A percentile compares a stretch with the other conserved stretches of the same genome.
These are phyloP conservation scores for Sanghuangporus baumii DNA, from an alignment of 1,284 basidiomycete genomes.

Conservation along the genomic window DNA sequence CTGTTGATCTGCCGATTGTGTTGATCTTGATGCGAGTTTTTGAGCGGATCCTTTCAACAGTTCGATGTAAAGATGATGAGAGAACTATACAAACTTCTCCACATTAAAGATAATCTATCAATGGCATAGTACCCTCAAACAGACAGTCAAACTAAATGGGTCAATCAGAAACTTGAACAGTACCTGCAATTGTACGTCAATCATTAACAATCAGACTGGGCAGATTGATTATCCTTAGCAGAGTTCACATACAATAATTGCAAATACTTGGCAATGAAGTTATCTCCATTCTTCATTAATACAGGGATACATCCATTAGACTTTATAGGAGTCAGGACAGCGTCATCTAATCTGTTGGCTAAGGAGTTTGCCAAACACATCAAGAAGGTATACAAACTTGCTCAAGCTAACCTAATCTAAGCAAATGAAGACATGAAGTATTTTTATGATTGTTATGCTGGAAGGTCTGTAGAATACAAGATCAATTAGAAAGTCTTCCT, in stretches of 20 bases:
- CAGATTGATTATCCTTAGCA: background rate
- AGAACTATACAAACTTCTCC: background rate
- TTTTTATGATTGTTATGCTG: too few species aligned
- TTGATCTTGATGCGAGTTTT: too few species aligned
- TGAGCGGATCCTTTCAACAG: too few species aligned
- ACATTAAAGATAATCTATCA: background rate
- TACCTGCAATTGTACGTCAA: background rate
- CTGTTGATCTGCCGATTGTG: too few species aligned
- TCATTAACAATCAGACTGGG: background rate
- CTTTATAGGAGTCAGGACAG: too few species aligned
- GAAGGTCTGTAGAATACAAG: too few species aligned
- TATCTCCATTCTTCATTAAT: background rate
- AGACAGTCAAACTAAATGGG: background rate
- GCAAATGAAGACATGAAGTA: too few species aligned
- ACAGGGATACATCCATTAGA: background rate
- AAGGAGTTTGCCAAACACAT: too few species aligned
- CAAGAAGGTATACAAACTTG: too few species aligned
- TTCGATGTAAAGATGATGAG: background rate
- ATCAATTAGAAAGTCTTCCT: too few species aligned
- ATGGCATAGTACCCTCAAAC: conserved; percentile 30
- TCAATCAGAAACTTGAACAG: conserved; percentile 1
- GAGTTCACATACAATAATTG: background rate
- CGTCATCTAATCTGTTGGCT: too few species aligned
- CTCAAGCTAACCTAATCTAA: too few species aligned
- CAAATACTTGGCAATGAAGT: background rate